phyloP scores from a whole-genome alignment of 768 basidiomycete species.

The Auricularia auricula-judae region DNA sequence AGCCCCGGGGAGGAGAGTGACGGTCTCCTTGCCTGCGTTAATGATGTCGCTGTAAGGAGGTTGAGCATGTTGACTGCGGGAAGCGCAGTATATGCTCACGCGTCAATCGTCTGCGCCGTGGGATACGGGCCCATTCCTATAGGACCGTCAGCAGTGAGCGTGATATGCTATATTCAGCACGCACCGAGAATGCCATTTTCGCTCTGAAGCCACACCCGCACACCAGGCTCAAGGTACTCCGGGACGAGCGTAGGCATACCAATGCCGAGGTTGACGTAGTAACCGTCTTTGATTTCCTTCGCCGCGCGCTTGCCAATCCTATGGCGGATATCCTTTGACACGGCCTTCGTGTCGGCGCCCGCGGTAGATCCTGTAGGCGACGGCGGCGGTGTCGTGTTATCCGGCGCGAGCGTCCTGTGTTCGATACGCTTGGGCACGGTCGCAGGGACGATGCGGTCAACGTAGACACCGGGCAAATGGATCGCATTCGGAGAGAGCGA shows the following conservation, averaged over 20 bases:
- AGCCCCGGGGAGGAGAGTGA: conserved; percentile 85
- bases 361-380: conserved; percentile 5
- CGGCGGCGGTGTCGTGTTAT: conserved; percentile 19
- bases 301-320: conserved; percentile 81
- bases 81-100: conserved; percentile 35
- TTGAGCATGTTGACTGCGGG: conserved; percentile 3
- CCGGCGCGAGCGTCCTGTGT: conserved; percentile 54
- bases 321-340: conserved; percentile 26
- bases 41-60: conserved; percentile 58
- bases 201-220: conserved; percentile 82
- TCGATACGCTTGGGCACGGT: conserved; percentile 72
- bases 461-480: conserved; percentile 76
- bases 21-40: conserved; percentile 91
- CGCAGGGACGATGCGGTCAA: conserved; percentile 78
- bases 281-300: conserved; percentile 80
- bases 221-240: conserved; percentile 58
- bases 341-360: conserved; percentile 1
- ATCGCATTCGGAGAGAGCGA: conserved; percentile 71
- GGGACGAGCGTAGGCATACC: conserved; percentile 75
- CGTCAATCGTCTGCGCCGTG: conserved; percentile 64
- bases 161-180: conserved; percentile 21
- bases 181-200: conserved; percentile 86
- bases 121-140: conserved; percentile 53
- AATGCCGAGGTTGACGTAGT: conserved; percentile 81
- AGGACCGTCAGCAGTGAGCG: neutral